Conservation (phyloP, 202 grass and related monocot species). For the Schoenoplectus tabernaemontani region DNA sequence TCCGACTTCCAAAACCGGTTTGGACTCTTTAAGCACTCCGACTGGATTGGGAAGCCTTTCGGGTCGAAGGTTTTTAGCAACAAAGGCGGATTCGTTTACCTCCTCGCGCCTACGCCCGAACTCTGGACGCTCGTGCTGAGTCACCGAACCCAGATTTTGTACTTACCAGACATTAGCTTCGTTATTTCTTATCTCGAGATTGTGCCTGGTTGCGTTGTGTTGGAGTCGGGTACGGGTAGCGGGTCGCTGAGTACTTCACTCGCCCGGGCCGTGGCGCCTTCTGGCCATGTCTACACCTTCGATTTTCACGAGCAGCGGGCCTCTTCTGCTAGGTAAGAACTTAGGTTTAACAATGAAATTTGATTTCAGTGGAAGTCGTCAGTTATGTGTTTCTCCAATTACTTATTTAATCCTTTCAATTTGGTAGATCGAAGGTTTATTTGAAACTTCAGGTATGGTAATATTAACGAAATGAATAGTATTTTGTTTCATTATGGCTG, state of each 20-base stretch:
- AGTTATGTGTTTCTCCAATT: not conserved
- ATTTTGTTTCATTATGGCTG: not conserved
- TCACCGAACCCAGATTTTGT: slow-evolving; percentile 88
- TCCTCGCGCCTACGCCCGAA: slow-evolving; percentile 68
- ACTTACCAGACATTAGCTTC: slow-evolving; percentile 80
- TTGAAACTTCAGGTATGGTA: not conserved
- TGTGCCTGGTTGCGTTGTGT: slow-evolving; percentile 56
- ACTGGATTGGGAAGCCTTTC: slow-evolving; percentile 72
- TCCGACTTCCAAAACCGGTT: slow-evolving; percentile 67
- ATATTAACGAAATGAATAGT: not conserved
- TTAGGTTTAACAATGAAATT: too few relatives aligned
- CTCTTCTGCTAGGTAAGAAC: slow-evolving; percentile 52
- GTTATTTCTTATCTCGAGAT: slow-evolving; percentile 82
- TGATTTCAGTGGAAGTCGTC: too few relatives aligned
- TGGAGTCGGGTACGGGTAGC: slow-evolving; percentile 80
- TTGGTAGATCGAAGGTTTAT: not conserved
- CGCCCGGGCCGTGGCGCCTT: slow-evolving; percentile 59
- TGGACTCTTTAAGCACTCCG: slow-evolving; percentile 67
- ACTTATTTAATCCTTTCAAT: not conserved
- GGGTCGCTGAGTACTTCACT: slow-evolving; percentile 78
- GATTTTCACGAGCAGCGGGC: slow-evolving; percentile 91
- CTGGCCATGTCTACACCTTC: slow-evolving; percentile 64
- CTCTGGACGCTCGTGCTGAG: slow-evolving; percentile 92
- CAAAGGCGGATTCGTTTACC: slow-evolving; percentile 53
- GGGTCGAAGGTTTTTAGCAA: slow-evolving; percentile 66